Conservation (phyloP, 495 filamentous ascomycete genomes). For the Xylaria nigripes region DNA sequence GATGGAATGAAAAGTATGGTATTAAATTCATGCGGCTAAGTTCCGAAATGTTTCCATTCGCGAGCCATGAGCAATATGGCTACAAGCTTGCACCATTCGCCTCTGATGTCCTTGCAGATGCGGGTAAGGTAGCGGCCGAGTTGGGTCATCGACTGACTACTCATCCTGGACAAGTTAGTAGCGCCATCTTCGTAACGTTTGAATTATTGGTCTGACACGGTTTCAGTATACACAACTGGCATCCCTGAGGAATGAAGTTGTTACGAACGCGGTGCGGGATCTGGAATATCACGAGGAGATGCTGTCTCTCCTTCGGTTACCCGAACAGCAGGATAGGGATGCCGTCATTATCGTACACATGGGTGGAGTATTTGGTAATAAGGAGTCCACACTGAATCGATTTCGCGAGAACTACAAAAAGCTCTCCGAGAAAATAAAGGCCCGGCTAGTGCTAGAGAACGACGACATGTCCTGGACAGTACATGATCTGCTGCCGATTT, state of each 20-base stretch:
- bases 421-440: constrained; percentile 61
- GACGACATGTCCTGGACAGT: constrained; percentile 87
- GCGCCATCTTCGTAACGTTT: background rate
- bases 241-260: constrained; percentile 65
- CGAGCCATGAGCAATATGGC: constrained; percentile 77
- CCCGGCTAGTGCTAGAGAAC: constrained; percentile 83
- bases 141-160: constrained; percentile 81
- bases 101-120: constrained; percentile 64
- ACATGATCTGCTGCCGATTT: constrained; percentile 84
- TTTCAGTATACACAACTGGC: constrained; percentile 76
- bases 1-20: constrained; percentile 88
- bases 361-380: constrained; percentile 88
- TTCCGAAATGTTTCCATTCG: constrained; percentile 96
- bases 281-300: constrained; percentile 87
- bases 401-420: constrained; percentile 70
- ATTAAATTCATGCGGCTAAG: constrained; percentile 91
- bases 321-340: constrained; percentile 73
- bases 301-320: constrained; percentile 67
- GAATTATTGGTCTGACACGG: constrained; percentile 4
- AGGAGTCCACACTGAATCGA: constrained; percentile 68
- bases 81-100: constrained; percentile 87
- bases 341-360: constrained; percentile 94
- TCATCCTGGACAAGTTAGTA: constrained; percentile 69
- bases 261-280: constrained; percentile 68
- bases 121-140: constrained; percentile 67